Evolutionary conservation across 129 eudicot species (phyloP).

Genomic region (Centella asiatica): DNA sequence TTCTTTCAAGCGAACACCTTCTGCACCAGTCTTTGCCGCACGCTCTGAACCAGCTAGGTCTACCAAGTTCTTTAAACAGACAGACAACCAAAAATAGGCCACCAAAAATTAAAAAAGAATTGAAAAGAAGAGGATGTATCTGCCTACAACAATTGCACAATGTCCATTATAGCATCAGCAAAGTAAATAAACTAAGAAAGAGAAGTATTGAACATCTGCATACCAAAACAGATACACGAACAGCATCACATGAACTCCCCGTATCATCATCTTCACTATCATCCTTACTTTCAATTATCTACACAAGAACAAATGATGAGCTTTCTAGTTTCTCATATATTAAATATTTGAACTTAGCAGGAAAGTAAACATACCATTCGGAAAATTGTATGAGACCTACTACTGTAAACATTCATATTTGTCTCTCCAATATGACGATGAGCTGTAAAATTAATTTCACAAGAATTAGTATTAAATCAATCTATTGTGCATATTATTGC

Average conservation of each 20-base stretch:
- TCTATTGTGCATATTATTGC: not conserved
- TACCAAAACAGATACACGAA: constrained; percentile 98
- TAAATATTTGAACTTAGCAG: not conserved
- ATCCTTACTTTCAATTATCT: constrained; percentile 99
- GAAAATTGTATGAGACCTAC: constrained; percentile 94
- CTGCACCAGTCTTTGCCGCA: constrained; percentile 99
- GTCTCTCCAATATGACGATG: constrained; percentile 99
- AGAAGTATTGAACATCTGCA: constrained; percentile 8
- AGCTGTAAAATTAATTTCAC: constrained; percentile 39
- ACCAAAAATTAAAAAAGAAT: not conserved
- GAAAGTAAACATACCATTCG: constrained; percentile 66
- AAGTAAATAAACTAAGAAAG: constrained; percentile 9
- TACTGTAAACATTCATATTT: constrained; percentile 92
- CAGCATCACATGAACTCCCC: constrained; percentile 82
- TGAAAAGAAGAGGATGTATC: constrained; percentile 2
- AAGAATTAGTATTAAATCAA: not conserved
- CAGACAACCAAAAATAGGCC: constrained; percentile 2
- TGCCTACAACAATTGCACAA: not conserved
- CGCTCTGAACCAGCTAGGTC: constrained; percentile 99
- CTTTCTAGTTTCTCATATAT: not conserved
- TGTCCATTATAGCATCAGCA: too few species aligned
- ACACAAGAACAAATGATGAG: constrained; percentile 10
- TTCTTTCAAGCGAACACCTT: constrained; percentile 97
- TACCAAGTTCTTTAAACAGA: constrained; percentile 60
- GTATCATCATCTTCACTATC: constrained; percentile 59